phyloP scores from a whole-genome alignment of 2,329 filamentous ascomycete genomes.

The Dothidotthia symphoricarpi region DNA sequence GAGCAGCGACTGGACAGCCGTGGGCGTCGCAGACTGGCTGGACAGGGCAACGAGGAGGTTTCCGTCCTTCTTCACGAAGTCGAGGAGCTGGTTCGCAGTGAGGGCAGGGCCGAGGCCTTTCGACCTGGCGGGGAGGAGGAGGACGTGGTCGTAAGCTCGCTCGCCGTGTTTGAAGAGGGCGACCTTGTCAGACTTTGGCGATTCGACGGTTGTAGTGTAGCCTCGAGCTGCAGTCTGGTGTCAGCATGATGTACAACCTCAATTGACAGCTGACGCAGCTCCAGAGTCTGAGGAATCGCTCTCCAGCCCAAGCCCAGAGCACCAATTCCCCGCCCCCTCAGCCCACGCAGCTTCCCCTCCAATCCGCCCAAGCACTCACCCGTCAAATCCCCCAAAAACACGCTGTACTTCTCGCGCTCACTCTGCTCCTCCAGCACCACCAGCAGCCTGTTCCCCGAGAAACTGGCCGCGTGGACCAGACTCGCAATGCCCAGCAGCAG shows the following conservation, averaged over 20 bases:
- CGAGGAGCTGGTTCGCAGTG: constrained; percentile 79
- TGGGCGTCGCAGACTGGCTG: constrained; percentile 66
- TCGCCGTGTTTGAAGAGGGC: constrained; percentile 83
- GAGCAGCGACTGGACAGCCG: constrained; percentile 73
- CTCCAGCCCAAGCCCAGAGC: not conserved
- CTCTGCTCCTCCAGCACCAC: constrained; percentile 80
- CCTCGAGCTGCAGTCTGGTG: constrained; percentile 64
- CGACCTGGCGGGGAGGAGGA: constrained; percentile 83
- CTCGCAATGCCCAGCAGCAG: constrained; percentile 65
- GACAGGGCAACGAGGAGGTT: constrained; percentile 88
- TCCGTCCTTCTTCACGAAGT: constrained; percentile 88
- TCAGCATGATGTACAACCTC: constrained; percentile 9
- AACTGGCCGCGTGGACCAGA: constrained; percentile 73
- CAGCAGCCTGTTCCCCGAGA: constrained; percentile 74
- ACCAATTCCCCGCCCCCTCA: not conserved
- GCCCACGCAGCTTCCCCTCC: not conserved
- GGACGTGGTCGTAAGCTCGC: constrained; percentile 83
- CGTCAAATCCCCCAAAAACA: constrained; percentile 72
- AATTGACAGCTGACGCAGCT: constrained; percentile 13
- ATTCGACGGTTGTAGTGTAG: constrained; percentile 76
- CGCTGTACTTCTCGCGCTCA: constrained; percentile 79
- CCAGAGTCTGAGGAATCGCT: not conserved
- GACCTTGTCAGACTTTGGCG: constrained; percentile 55
- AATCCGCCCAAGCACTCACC: constrained; percentile 53
- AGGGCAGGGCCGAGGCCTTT: constrained; percentile 91